phyloP scores from a whole-genome alignment of 768 basidiomycete genomes.

The Tricholoma terreum region DNA sequence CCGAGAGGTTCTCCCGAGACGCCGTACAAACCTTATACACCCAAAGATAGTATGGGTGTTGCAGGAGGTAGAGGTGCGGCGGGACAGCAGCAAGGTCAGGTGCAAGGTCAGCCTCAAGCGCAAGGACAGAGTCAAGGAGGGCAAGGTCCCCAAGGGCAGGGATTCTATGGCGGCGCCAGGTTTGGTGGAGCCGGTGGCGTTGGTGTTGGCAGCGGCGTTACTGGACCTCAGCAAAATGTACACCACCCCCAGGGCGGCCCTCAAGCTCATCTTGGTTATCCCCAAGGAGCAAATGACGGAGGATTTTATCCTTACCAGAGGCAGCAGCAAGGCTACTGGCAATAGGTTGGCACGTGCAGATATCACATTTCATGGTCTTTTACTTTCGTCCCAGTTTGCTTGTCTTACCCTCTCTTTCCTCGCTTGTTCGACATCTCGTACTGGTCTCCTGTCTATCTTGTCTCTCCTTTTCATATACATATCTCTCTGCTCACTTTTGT shows the following conservation, averaged over 20 bases:
- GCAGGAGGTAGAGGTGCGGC: slow-evolving; percentile 43
- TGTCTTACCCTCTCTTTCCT: slow-evolving; percentile 1
- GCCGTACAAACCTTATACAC: slow-evolving; percentile 72
- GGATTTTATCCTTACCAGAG: slow-evolving; percentile 74
- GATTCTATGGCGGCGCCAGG: slow-evolving; percentile 46
- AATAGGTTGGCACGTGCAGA: slow-evolving; percentile 33
- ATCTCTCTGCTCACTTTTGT: slow-evolving; percentile 21
- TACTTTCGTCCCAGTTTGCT: slow-evolving; percentile 6
- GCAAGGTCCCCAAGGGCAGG: slow-evolving; percentile 50
- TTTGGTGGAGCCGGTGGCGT: slow-evolving; percentile 39
- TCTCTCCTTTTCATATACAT: slow-evolving; percentile 19
- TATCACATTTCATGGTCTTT: slow-evolving; percentile 12
- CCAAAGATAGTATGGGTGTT: slow-evolving; percentile 59
- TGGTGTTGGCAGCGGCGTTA: slow-evolving; percentile 34
- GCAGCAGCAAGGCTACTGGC: slow-evolving; percentile 63
- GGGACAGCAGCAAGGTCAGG: slow-evolving; percentile 38
- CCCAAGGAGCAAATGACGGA: slow-evolving; percentile 61
- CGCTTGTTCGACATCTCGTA: background rate
- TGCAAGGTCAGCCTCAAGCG: slow-evolving; percentile 52
- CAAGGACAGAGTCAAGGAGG: slow-evolving; percentile 39
- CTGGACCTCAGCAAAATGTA: slow-evolving; percentile 40
- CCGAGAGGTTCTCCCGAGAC: slow-evolving; percentile 65
- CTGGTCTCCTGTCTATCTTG: slow-evolving; percentile 9
- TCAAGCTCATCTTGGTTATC: slow-evolving; percentile 59
- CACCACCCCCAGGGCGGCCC: slow-evolving; percentile 46